Evolutionary conservation across 2,329 filamentous ascomycete genomes (phyloP).

Genomic region (Chalaropsis thielavioides): DNA sequence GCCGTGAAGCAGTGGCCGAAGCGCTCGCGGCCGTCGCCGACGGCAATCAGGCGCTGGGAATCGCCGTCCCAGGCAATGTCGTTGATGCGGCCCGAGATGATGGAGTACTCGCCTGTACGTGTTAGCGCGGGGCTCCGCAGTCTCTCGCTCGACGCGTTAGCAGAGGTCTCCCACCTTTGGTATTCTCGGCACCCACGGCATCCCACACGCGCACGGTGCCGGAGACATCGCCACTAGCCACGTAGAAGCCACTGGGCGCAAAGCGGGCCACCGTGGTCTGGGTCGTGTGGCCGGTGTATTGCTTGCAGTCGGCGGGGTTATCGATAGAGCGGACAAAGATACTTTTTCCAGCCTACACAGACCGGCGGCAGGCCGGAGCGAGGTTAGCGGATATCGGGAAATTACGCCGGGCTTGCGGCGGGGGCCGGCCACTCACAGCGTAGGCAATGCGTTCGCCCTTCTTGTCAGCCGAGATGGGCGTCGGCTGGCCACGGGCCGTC

Average conservation of each 20-base stretch:
- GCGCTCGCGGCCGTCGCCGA: conserved; percentile 85
- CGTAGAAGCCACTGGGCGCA: conserved; percentile 84
- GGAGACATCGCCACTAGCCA: conserved; percentile 78
- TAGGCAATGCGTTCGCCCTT: conserved; percentile 91
- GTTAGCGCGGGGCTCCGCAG: neutral
- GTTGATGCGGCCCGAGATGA: conserved; percentile 88
- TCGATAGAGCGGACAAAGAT: conserved; percentile 94
- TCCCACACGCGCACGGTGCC: conserved; percentile 90
- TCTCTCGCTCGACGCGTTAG: no score
- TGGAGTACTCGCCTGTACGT: conserved; percentile 61
- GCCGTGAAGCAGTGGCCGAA: conserved; percentile 90
- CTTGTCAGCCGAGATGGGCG: conserved; percentile 71
- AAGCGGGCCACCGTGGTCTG: conserved; percentile 87
- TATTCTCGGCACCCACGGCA: conserved; percentile 66
- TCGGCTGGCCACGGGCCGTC: conserved; percentile 74
- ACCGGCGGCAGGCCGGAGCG: neutral
- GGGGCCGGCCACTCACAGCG: conserved; percentile 45
- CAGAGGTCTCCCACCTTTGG: conserved; percentile 42
- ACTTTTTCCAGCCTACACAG: conserved; percentile 71
- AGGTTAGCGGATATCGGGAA: neutral
- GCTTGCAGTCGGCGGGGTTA: conserved; percentile 65
- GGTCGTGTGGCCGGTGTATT: conserved; percentile 84
- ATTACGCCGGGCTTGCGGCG: neutral
- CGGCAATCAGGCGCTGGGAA: conserved; percentile 88
- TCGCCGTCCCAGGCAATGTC: conserved; percentile 97